These are phyloP conservation scores for Croton setiger DNA, from an alignment of 441 rosid species.

Conservation along the genomic window DNA sequence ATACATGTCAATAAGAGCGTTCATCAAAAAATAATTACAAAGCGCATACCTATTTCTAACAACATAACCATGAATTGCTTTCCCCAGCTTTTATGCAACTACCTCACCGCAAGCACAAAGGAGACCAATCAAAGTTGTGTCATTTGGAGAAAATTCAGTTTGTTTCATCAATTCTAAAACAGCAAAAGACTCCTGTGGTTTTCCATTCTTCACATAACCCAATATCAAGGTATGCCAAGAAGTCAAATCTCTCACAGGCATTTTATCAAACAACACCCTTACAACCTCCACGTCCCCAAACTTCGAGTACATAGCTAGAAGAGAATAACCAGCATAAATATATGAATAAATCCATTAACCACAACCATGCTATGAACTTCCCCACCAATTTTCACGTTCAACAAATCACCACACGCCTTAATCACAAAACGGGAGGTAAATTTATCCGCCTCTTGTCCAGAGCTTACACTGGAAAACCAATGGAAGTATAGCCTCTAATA, in stretches of 20 bases:
- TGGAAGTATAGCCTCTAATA: slow-evolving; percentile 27
- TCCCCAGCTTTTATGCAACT: slow-evolving; percentile 44
- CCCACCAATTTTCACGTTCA: slow-evolving; percentile 44
- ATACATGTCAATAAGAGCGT: slow-evolving; percentile 75
- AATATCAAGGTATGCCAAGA: slow-evolving; percentile 37
- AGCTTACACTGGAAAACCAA: slow-evolving; percentile 15
- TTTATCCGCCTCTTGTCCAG: slow-evolving; percentile 23
- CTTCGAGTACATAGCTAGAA: slow-evolving; percentile 51
- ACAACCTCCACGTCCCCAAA: slow-evolving; percentile 39
- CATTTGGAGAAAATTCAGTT: slow-evolving; percentile 41
- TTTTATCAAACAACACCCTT: slow-evolving; percentile 41
- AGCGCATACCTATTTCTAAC: slow-evolving; percentile 17
- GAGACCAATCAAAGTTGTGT: slow-evolving; percentile 45
- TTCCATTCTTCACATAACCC: slow-evolving; percentile 22
- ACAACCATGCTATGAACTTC: slow-evolving; percentile 52
- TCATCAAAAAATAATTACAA: slow-evolving; percentile 40
- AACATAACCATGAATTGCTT: slow-evolving; percentile 40
- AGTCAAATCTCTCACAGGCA: slow-evolving; percentile 30
- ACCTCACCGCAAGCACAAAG: slow-evolving; percentile 68
- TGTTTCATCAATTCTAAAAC: slow-evolving; percentile 26
- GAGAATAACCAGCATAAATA: slow-evolving; percentile 51
- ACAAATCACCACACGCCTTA: slow-evolving; percentile 44
- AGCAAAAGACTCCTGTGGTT: slow-evolving; percentile 20
- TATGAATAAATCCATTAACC: slow-evolving; percentile 47
- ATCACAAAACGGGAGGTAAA: slow-evolving; percentile 39